These are phyloP conservation scores for Tripidium arundinaceum DNA, from an alignment of 202 grass and related monocot genomes.

Conservation along the genomic window DNA sequence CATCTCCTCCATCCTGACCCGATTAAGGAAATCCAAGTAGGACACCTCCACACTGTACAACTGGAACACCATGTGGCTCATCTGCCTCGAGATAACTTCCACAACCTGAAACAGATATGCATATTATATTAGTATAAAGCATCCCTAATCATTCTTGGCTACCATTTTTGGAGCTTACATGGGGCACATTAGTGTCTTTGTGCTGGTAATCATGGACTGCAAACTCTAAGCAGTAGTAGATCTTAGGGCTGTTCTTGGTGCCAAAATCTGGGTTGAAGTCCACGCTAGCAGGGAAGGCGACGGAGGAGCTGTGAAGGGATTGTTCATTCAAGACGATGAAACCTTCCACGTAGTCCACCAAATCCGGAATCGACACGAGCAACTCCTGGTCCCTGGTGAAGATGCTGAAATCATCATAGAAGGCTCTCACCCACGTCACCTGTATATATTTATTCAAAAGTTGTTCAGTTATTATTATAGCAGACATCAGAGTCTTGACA, in stretches of 20 bases:
- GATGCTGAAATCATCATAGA: constrained; percentile 83
- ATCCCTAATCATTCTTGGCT: constrained; percentile 6
- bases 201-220: constrained; percentile 66
- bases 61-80: constrained; percentile 64
- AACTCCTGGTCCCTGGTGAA: constrained; percentile 83
- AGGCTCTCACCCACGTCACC: constrained; percentile 95
- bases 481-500: constrained; percentile 12
- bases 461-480: constrained; percentile 1
- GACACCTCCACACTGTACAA: constrained; percentile 85
- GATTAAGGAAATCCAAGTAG: constrained; percentile 95
- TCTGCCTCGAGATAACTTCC: constrained; percentile 56
- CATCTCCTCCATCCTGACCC: constrained; percentile 92
- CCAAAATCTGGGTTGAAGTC: constrained; percentile 62
- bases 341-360: constrained; percentile 90
- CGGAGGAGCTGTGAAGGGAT: constrained; percentile 76
- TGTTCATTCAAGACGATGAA: constrained; percentile 77
- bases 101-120: constrained; percentile 48
- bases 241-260: constrained; percentile 47
- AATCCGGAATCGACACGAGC: constrained; percentile 72
- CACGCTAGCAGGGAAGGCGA: constrained; percentile 72
- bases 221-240: constrained; percentile 95
- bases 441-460: constrained; percentile 37
- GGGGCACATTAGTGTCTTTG: constrained; percentile 42
- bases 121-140: neutral
- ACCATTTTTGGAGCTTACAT: constrained; percentile 35